Evolutionary conservation across 257 asterid genomes (phyloP).

Genomic region (Thymus quinquecostatus): DNA sequence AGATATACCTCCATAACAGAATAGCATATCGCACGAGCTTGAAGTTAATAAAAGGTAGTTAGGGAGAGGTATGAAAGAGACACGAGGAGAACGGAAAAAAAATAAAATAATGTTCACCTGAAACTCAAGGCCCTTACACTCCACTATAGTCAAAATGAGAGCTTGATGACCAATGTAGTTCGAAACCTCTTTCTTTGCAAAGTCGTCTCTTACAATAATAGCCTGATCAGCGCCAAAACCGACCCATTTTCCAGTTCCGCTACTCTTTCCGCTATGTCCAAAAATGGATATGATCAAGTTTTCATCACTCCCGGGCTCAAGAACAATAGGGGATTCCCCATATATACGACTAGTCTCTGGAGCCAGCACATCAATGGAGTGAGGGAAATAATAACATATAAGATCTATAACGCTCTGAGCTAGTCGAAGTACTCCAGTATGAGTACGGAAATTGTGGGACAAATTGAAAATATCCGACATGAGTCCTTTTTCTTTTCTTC

Average conservation of each 20-base stretch:
- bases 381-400: constrained; percentile 51
- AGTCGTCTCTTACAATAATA: constrained; percentile 25
- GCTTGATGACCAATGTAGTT: constrained; percentile 20
- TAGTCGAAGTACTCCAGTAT: constrained; percentile 59
- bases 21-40: too few species aligned
- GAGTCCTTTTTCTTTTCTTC: constrained; percentile 48
- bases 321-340: constrained; percentile 63
- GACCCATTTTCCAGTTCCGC: constrained; percentile 36
- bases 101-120: too few species aligned
- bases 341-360: constrained; percentile 58
- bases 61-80: too few species aligned
- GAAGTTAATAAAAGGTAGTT: too few species aligned
- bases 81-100: too few species aligned
- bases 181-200: constrained; percentile 7
- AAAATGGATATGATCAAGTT: constrained; percentile 55
- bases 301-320: constrained; percentile 51
- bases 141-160: constrained; percentile 37
- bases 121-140: constrained; percentile 77
- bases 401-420: constrained; percentile 70
- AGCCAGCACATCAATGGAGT: constrained; percentile 48
- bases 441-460: constrained; percentile 63
- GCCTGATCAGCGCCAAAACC: constrained; percentile 62
- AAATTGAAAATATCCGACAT: constrained; percentile 44
- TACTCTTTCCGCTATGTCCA: constrained; percentile 38
- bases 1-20: too few species aligned